Percentiles rank a stretch among this genome's conserved stretches.
phyloP scores from a whole-genome alignment of 2,329 filamentous ascomycete species.

The Lecanicillium sp. region DNA sequence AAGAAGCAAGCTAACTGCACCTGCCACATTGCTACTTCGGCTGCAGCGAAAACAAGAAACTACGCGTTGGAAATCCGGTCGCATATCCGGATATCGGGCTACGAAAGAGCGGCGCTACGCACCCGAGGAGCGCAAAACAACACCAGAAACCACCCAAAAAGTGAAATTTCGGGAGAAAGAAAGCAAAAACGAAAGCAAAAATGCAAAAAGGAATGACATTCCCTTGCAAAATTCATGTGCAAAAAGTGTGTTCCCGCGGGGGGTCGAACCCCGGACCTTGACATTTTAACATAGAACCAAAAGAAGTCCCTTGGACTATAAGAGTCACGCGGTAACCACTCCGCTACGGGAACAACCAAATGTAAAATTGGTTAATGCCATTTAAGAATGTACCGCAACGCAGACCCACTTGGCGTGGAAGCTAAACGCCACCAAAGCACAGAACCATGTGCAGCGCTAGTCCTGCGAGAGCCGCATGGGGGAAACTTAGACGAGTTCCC shows the following conservation, averaged over 20 bases:
- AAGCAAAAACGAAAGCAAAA: slow-evolving; percentile 1
- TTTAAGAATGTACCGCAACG: background rate
- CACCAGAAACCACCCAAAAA: too few species aligned
- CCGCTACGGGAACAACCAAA: slow-evolving; percentile 18
- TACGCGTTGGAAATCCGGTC: too few species aligned
- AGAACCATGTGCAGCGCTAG: too few species aligned
- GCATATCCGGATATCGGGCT: too few species aligned
- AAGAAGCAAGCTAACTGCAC: too few species aligned
- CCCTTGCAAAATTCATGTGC: background rate
- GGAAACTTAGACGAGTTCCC: too few species aligned
- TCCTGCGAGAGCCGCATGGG: too few species aligned
- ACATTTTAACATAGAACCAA: slow-evolving; percentile 17
- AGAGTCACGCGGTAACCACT: slow-evolving; percentile 22
- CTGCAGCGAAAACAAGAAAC: too few species aligned
- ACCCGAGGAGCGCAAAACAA: too few species aligned
- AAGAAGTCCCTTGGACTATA: slow-evolving; percentile 14
- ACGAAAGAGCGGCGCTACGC: too few species aligned
- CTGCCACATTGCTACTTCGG: too few species aligned
- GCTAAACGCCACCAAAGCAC: slow-evolving; percentile 7
- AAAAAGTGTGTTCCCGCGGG: slow-evolving; percentile 17
- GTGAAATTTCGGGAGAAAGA: background rate
- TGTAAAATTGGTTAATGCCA: slow-evolving; percentile 1
- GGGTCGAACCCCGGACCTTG: slow-evolving; percentile 21
- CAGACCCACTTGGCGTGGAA: slow-evolving; percentile 3
- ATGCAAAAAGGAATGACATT: background rate